Evolutionary conservation across 768 basidiomycete genomes (phyloP).

Genomic region (Coprinopsis cinerea): DNA sequence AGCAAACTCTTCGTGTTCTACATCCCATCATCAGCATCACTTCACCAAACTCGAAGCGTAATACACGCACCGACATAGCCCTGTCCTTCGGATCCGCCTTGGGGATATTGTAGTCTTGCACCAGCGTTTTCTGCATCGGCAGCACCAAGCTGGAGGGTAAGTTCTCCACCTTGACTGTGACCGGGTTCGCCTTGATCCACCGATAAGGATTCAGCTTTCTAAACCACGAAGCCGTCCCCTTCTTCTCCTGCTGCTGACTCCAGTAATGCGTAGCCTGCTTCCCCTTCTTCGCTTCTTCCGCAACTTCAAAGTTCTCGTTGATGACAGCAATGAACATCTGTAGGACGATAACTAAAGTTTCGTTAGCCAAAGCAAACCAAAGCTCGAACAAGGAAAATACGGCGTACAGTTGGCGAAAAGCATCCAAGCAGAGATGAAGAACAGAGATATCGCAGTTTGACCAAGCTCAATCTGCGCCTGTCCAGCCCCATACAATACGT

Average conservation of each 20-base stretch:
- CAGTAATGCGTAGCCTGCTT: constrained; percentile 73
- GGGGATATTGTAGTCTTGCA: constrained; percentile 50
- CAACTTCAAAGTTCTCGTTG: constrained; percentile 91
- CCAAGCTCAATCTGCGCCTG: constrained; percentile 55
- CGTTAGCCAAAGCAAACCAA: neutral
- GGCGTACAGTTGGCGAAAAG: constrained; percentile 85
- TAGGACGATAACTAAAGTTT: constrained; percentile 67
- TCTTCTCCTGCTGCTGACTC: constrained; percentile 49
- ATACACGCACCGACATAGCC: constrained; percentile 12
- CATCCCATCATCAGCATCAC: neutral
- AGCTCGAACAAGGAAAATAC: constrained; percentile 1
- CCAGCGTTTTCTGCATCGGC: constrained; percentile 73
- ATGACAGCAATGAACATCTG: constrained; percentile 98
- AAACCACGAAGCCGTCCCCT: constrained; percentile 57
- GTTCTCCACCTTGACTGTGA: constrained; percentile 63
- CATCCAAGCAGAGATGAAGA: constrained; percentile 81
- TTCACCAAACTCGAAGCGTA: too few relatives aligned
- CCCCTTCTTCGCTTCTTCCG: constrained; percentile 83
- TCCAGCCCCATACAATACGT: constrained; percentile 58
- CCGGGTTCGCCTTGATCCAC: constrained; percentile 71
- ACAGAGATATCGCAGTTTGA: constrained; percentile 63
- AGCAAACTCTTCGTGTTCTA: constrained; percentile 21
- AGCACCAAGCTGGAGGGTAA: constrained; percentile 69
- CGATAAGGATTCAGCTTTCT: constrained; percentile 80
- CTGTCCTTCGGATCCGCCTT: constrained; percentile 17